Evolutionary conservation across 768 basidiomycete species (phyloP).

Genomic region (Grammothele lineata): DNA sequence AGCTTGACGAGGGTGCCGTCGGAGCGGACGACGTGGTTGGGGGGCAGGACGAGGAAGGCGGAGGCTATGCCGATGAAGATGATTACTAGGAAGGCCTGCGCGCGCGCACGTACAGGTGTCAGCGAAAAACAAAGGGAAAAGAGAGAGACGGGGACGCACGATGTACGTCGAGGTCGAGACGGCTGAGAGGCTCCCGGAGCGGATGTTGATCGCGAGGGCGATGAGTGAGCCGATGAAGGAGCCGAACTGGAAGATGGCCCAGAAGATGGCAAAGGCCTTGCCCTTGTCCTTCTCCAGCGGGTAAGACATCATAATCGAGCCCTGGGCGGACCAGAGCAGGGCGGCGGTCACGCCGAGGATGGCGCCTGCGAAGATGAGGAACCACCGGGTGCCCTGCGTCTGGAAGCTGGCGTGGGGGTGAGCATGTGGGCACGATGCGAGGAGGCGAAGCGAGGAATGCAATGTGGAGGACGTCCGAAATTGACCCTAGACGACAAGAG

Average conservation of each 20-base stretch:
- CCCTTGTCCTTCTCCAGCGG: slow-evolving; percentile 57
- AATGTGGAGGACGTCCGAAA: not conserved
- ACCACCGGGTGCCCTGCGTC: slow-evolving; percentile 36
- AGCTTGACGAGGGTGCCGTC: slow-evolving; percentile 40
- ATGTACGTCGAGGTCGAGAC: slow-evolving; percentile 39
- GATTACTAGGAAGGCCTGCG: slow-evolving; percentile 40
- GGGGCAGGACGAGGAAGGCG: slow-evolving; percentile 33
- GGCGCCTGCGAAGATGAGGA: slow-evolving; percentile 45
- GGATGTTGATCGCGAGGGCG: slow-evolving; percentile 40
- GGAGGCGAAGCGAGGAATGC: not conserved
- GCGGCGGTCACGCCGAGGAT: slow-evolving; percentile 48
- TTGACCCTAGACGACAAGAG: not conserved
- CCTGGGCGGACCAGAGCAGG: slow-evolving; percentile 51
- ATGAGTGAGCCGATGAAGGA: slow-evolving; percentile 41
- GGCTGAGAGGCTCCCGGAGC: slow-evolving; percentile 25
- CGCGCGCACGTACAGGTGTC: slow-evolving; percentile 1
- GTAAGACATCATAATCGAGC: slow-evolving; percentile 51
- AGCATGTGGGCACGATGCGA: not conserved
- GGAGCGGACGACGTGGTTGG: slow-evolving; percentile 32
- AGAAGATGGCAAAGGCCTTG: slow-evolving; percentile 46
- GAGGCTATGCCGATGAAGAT: slow-evolving; percentile 38
- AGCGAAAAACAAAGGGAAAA: not conserved
- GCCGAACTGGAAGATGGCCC: slow-evolving; percentile 45
- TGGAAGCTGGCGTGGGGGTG: slow-evolving; percentile 27
- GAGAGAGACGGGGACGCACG: slow-evolving; percentile 19